Evolutionary conservation across 2,329 filamentous ascomycete genomes (phyloP).

Genomic region (Zymoseptoria ardabiliae): DNA sequence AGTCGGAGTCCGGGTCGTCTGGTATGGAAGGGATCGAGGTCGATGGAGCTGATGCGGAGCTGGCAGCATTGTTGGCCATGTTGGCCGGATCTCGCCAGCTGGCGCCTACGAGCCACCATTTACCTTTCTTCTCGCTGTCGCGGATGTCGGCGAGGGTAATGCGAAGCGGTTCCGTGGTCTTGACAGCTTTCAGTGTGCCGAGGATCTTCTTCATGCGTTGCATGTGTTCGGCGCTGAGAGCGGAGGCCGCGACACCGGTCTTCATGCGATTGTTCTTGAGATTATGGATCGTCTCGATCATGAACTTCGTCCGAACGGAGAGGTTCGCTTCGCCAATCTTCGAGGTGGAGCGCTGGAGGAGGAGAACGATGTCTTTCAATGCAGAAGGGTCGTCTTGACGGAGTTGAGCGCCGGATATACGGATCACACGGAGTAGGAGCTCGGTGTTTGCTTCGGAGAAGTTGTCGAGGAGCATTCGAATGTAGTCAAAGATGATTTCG

Average conservation of each 20-base stretch:
- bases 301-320: conserved; percentile 87
- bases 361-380: conserved; percentile 77
- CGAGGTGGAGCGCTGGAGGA: conserved; percentile 65
- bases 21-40: conserved; percentile 5
- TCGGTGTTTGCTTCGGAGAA: conserved; percentile 85
- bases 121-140: conserved; percentile 76
- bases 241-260: conserved; percentile 61
- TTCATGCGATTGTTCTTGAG: conserved; percentile 92
- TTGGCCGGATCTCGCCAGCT: conserved; percentile 58
- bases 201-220: conserved; percentile 83
- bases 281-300: conserved; percentile 93
- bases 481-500: conserved; percentile 82
- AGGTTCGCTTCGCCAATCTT: conserved; percentile 62
- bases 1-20: conserved; percentile 38
- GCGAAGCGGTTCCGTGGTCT: conserved; percentile 72
- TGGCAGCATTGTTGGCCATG: conserved; percentile 9
- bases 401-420: conserved; percentile 70
- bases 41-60: neutral
- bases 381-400: conserved; percentile 82
- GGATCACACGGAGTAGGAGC: conserved; percentile 74
- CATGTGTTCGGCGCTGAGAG: conserved; percentile 71
- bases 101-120: conserved; percentile 98
- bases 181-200: conserved; percentile 62
- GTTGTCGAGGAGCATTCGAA: conserved; percentile 65
- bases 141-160: conserved; percentile 76